These are phyloP conservation scores for Gastrolobium villosum DNA, from an alignment of 306 rosid species.

Conservation along the genomic window DNA sequence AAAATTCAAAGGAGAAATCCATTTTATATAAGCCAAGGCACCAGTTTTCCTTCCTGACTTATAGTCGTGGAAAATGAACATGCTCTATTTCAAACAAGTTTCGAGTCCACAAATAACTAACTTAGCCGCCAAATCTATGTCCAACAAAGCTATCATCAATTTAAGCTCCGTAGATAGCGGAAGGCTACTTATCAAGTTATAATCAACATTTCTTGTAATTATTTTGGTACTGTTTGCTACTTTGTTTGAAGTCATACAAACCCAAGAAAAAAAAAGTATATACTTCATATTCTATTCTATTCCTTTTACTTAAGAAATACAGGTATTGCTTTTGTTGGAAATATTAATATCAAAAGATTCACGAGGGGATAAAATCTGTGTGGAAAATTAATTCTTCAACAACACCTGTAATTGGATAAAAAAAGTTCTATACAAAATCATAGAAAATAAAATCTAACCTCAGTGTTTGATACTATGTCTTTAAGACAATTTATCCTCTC, in stretches of 20 bases:
- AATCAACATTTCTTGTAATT: neutral
- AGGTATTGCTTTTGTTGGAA: neutral
- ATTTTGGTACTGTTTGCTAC: too few relatives aligned
- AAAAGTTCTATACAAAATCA: too few relatives aligned
- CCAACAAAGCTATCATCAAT: neutral
- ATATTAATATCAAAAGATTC: too few relatives aligned
- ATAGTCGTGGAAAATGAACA: neutral
- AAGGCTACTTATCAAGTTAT: neutral
- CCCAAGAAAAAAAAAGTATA: neutral
- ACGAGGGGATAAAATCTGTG: too few relatives aligned
- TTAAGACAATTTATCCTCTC: too few relatives aligned
- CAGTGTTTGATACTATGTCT: too few relatives aligned
- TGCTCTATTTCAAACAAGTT: neutral
- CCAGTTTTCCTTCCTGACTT: neutral
- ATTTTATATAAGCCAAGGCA: neutral
- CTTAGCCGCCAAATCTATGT: neutral
- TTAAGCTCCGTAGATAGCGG: neutral
- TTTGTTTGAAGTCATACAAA: too few relatives aligned
- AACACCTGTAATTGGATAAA: too few relatives aligned
- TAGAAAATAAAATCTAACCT: too few relatives aligned
- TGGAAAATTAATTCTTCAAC: too few relatives aligned
- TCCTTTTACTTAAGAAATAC: neutral
- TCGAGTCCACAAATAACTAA: conserved; percentile 1
- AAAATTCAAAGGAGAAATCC: neutral
- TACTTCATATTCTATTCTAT: neutral